Base-by-base conservation (phyloP, 108 stramenopile species). In the Skeletonema grethae region DNA sequence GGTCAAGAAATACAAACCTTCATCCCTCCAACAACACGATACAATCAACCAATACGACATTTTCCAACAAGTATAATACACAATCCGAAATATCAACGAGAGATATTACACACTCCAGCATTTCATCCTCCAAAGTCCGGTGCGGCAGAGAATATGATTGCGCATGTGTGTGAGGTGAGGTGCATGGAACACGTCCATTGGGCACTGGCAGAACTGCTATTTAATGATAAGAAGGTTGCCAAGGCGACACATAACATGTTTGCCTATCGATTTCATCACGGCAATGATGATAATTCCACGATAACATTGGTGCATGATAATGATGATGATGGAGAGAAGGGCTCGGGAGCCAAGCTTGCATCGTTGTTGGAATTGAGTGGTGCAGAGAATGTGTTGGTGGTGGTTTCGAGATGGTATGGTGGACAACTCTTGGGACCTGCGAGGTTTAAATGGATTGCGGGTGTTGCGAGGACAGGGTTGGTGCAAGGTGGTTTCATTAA, bases 291-390 rank as follows among this genome's bases (percentile, higher is more conserved):
- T 7, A 7, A 34, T 34, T 34, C 32, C 32, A 7, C 32, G 4
- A 34, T n/a, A 32, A 8, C 70, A 25, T 8, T 82, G 29, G 65
- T 71, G 22, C 65, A 69, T 36, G 97, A 97, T 69, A 93, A 95
- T 67, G 97, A 98, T 75, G 96, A 97, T 64, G 96, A 98, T 70
- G 97, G 97, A 8, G 97, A 98, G 80, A 80, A 85, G 48, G 96
- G 86, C 2, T 85, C 95, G 0, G 97, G 96, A 2, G 66, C 71
- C 34, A 88, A 89, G 57, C 72, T 98, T 30, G 89, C 91, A 5
- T 53, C 85, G 7, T 71, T 98, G 43, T 68, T 98, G 28, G 89
- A 91, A 57, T 66, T 96, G 72, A 79, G 85, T 15, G 71, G 82
- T 61, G 95, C 69, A 15, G 66, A 85, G n/a, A 82, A 92, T 75